phyloP scores from a whole-genome alignment of 2,329 filamentous ascomycete species.

The Talaromyces funiculosus region DNA sequence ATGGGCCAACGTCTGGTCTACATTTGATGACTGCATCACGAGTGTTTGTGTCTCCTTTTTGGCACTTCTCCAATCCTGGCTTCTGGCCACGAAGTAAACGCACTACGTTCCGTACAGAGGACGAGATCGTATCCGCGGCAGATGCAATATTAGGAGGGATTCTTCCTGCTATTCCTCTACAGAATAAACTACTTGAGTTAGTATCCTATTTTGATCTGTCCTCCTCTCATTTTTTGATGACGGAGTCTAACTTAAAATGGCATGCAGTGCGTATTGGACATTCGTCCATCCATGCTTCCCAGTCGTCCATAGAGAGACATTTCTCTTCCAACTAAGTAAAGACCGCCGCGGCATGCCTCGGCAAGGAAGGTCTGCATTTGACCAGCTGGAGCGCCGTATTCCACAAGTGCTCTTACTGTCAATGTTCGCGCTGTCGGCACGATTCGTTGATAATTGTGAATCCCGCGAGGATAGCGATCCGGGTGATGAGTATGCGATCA shows the following conservation, averaged over 20 bases:
- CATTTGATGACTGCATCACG: conserved; percentile 12
- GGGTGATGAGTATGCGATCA: conserved; percentile 11
- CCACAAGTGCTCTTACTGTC: conserved; percentile 12
- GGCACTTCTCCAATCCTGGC: conserved; percentile 14
- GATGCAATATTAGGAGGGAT: conserved; percentile 13
- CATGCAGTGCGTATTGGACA: conserved; percentile 10
- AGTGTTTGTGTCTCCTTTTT: conserved; percentile 14
- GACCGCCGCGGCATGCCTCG: conserved; percentile 12
- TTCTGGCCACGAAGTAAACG: conserved; percentile 14
- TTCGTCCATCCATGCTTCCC: conserved; percentile 14
- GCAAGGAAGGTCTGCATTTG: conserved; percentile 11
- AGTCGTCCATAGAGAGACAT: conserved; percentile 13
- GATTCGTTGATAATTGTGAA: conserved; percentile 9
- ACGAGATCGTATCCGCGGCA: conserved; percentile 13
- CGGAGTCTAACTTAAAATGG: neutral
- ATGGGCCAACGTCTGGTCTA: conserved; percentile 12
- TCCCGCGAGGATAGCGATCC: conserved; percentile 12
- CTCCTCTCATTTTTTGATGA: no score
- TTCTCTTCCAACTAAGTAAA: conserved; percentile 14
- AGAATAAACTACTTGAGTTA: conserved; percentile 13
- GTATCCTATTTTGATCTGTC: neutral
- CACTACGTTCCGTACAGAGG: conserved; percentile 13
- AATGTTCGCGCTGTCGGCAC: conserved; percentile 13
- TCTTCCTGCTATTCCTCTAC: conserved; percentile 12
- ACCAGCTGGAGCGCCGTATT: conserved; percentile 14